These are phyloP conservation scores for Solanum appendiculatum DNA, from an alignment of 257 asterid genomes.

Conservation along the genomic window DNA sequence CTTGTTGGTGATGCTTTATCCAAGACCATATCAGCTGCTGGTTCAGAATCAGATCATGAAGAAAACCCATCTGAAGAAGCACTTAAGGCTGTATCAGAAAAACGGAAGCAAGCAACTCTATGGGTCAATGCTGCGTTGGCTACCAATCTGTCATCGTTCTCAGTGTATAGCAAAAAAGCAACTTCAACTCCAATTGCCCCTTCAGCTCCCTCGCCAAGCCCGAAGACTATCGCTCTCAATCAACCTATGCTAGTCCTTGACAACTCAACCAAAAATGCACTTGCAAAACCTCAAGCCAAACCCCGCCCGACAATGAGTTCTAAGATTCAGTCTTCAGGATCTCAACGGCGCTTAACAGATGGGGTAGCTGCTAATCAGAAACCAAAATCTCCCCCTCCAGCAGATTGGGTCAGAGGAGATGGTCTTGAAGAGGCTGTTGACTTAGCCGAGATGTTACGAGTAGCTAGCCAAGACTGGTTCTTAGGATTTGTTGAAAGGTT, in stretches of 20 bases:
- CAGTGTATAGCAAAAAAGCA: slow-evolving; percentile 49
- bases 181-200: slow-evolving; percentile 13
- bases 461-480: slow-evolving; percentile 94
- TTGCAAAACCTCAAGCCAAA: slow-evolving; percentile 32
- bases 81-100: slow-evolving; percentile 37
- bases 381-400: slow-evolving; percentile 34
- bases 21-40: slow-evolving; percentile 23
- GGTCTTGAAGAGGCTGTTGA: slow-evolving; percentile 76
- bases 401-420: slow-evolving; percentile 89
- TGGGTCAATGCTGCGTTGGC: slow-evolving; percentile 91
- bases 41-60: slow-evolving; percentile 44
- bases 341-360: slow-evolving; percentile 38
- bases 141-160: slow-evolving; percentile 64
- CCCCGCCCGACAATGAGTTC: slow-evolving; percentile 37
- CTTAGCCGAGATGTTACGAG: slow-evolving; percentile 56
- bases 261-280: slow-evolving; percentile 40
- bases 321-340: slow-evolving; percentile 32
- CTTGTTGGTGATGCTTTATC: slow-evolving; percentile 66
- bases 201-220: slow-evolving; percentile 28
- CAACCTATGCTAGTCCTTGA: slow-evolving; percentile 64
- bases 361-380: slow-evolving; percentile 32
- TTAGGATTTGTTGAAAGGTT: slow-evolving; percentile 84
- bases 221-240: slow-evolving; percentile 22
- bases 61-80: slow-evolving; percentile 62
- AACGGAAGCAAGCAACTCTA: slow-evolving; percentile 66